Conservation (phyloP, 495 filamentous ascomycete genomes). For the Penicillium robsamsonii region DNA sequence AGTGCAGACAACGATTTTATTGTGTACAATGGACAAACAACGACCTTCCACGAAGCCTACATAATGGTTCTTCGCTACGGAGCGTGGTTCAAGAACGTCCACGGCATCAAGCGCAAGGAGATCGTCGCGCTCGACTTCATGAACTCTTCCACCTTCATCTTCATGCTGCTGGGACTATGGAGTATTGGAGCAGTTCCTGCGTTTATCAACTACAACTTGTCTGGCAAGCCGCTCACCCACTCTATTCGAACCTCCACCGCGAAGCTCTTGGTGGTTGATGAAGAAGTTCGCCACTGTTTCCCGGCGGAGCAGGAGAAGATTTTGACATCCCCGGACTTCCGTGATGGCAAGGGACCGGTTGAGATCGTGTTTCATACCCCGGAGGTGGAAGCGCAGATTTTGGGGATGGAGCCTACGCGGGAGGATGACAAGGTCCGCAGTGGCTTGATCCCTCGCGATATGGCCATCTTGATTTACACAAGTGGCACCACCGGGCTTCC, state of each 20-base stretch:
- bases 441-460: conserved; percentile 51
- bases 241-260: conserved; percentile 71
- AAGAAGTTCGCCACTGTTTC: conserved; percentile 56
- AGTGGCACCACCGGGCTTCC: conserved; percentile 89
- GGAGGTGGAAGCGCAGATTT: conserved; percentile 61
- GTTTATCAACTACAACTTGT: conserved; percentile 91
- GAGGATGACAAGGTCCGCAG: conserved; percentile 60
- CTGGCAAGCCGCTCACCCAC: conserved; percentile 72
- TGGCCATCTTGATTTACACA: conserved; percentile 80
- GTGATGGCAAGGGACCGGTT: conserved; percentile 50
- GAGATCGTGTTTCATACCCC: conserved; percentile 61
- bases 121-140: conserved; percentile 87
- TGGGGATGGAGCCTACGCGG: conserved; percentile 56
- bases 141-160: conserved; percentile 80
- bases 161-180: conserved; percentile 85
- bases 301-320: conserved; percentile 44
- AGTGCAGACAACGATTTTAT: conserved; percentile 61
- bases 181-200: conserved; percentile 86
- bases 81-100: conserved; percentile 72
- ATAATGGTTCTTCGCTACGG: conserved; percentile 73
- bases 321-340: conserved; percentile 42
- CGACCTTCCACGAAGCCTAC: conserved; percentile 83
- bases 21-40: conserved; percentile 69
- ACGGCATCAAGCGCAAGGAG: conserved; percentile 68
- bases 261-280: conserved; percentile 72